phyloP scores from a whole-genome alignment of 2,329 filamentous ascomycete genomes.

The Penicillium sp. region DNA sequence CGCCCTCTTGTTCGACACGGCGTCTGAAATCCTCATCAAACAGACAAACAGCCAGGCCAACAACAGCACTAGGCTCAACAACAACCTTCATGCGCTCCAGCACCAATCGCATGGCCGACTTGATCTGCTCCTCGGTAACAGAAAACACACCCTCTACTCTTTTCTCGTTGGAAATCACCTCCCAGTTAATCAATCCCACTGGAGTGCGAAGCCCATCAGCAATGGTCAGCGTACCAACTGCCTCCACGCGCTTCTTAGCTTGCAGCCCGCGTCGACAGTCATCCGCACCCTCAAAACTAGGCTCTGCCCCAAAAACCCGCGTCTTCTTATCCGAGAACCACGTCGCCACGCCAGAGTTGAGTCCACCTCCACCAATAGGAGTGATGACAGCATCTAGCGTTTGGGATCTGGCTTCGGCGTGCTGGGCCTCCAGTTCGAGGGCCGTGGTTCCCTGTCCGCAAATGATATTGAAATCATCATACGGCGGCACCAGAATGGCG shows the following conservation, averaged over 20 bases:
- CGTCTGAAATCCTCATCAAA: conserved; percentile 81
- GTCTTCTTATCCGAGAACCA: conserved; percentile 70
- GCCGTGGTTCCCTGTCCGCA: conserved; percentile 90
- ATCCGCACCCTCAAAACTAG: conserved; percentile 78
- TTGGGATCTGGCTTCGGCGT: conserved; percentile 49
- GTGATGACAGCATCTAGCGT: conserved; percentile 72
- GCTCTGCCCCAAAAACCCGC: conserved; percentile 83
- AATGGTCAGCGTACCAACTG: conserved; percentile 76
- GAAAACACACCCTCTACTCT: conserved; percentile 72
- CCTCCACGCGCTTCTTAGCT: conserved; percentile 63
- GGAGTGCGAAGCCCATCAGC: conserved; percentile 88
- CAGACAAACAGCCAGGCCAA: conserved; percentile 78
- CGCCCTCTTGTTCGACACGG: conserved; percentile 65
- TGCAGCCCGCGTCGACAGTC: conserved; percentile 74
- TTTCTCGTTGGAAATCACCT: conserved; percentile 69
- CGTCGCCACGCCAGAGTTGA: conserved; percentile 81
- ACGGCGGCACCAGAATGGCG: conserved; percentile 81
- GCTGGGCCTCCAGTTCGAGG: conserved; percentile 79
- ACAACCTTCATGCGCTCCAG: conserved; percentile 88
- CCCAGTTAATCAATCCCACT: conserved; percentile 75
- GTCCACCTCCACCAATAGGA: conserved; percentile 84
- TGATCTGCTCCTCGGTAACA: conserved; percentile 82
- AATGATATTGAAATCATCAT: conserved; percentile 89
- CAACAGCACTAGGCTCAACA: conserved; percentile 83
- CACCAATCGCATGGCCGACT: conserved; percentile 72